These are phyloP conservation scores for Neurospora cerealis DNA, from an alignment of 495 filamentous ascomycete genomes.

Conservation along the genomic window DNA sequence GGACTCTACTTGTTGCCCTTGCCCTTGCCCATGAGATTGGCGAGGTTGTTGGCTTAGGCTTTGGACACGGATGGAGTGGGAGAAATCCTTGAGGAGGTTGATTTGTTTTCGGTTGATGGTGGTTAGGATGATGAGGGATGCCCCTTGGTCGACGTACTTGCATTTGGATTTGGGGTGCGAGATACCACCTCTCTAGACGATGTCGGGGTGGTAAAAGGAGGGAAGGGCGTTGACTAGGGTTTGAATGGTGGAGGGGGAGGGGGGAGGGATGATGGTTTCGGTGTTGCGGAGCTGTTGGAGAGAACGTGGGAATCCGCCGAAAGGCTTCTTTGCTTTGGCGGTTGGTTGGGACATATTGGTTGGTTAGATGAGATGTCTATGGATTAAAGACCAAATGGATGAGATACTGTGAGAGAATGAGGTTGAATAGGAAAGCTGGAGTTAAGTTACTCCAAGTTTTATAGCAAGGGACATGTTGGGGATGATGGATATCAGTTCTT, in stretches of 20 bases:
- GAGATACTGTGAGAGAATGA: background rate
- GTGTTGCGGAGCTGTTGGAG: background rate
- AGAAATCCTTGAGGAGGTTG: background rate
- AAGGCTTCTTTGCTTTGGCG: background rate
- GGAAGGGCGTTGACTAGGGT: background rate
- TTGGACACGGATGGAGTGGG: background rate
- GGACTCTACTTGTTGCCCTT: too few relatives aligned
- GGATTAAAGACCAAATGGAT: background rate
- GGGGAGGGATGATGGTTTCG: background rate
- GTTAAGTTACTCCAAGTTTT: background rate
- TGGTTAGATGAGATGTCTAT: background rate
- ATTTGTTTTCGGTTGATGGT: conserved; percentile 7
- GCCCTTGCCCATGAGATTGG: background rate
- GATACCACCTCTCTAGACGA: background rate
- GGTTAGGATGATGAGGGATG: conserved; percentile 7
- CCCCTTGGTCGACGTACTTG: background rate
- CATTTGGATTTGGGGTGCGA: background rate
- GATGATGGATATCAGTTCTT: background rate
- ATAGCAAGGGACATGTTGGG: background rate
- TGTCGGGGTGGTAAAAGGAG: background rate
- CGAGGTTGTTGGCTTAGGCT: background rate
- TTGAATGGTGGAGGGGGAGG: background rate
- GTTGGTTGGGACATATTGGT: background rate
- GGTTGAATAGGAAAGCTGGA: background rate
- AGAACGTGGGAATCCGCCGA: background rate